Base-by-base conservation (phyloP, 1,284 basidiomycete species). In the Stereum hirsutum region DNA sequence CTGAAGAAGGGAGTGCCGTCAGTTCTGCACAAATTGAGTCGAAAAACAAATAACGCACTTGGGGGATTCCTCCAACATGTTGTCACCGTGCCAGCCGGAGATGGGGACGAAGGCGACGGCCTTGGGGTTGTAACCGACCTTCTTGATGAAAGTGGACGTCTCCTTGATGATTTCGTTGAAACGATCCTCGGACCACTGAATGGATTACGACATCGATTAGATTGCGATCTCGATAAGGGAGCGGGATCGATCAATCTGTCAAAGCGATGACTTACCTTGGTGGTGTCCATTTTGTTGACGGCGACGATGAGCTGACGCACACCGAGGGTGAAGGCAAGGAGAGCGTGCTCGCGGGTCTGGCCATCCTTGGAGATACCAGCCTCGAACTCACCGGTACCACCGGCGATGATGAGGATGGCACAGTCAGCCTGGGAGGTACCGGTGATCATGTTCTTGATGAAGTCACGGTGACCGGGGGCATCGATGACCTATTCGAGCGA, bases 391-490 rank as follows among this genome's bases (percentile, higher is more conserved):
- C 95, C 95, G 67, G 89, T 92, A 78, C 95, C 96, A 70, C 77
- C 89, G 60, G 94, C 95, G 60, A 99, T 99, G 80, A 99, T 98
- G 69, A 99, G 92, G 66, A 99, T 88, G 63, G 93, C 95, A 64
- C 95, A 98, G 72, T 98, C 95, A 66, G 95, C 95, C 81, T 98
- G 95, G 61, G 95, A 98, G 63, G 95, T 99, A 82, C 95, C 95
- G 52, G 93, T 98, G 67, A 98, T 98, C 93, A 98, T 97, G 90
- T 97, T 99, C 81, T 99, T 99, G 84, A 99, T 99, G 76, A 99
- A 99, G 69, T 99, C 96, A 86, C 95, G 93, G 75, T 99, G 96
- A 66, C 95, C 96, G 45, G 95, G 96, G 69, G 95, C 96, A 68
- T 97, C 94, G 58, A 95, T 95, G 72, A 95, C 91, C 86, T 88